Evolutionary conservation across 805 yeast species (phyloP).

Genomic region (Cephaloascus fragrans): DNA sequence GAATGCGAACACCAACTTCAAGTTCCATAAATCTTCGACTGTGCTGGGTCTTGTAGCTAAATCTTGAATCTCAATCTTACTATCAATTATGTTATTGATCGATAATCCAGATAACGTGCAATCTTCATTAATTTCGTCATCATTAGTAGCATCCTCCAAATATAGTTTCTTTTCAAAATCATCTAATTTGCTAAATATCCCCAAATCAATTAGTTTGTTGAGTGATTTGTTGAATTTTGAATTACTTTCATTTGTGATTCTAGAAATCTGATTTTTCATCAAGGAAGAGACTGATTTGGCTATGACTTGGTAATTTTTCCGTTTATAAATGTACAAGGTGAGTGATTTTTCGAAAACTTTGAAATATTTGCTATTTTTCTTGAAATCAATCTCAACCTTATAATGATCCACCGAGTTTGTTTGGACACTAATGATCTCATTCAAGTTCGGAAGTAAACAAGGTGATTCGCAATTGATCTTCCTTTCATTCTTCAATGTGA

Average conservation of each 20-base stretch:
- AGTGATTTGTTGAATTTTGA: conserved; percentile 5
- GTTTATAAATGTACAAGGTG: conserved; percentile 43
- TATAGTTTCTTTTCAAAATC: conserved; percentile 8
- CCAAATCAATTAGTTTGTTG: conserved; percentile 6
- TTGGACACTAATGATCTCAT: conserved; percentile 35
- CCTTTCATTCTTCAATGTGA: conserved; percentile 24
- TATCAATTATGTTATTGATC: conserved; percentile 38
- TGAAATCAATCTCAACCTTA: conserved; percentile 37
- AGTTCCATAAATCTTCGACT: conserved; percentile 53
- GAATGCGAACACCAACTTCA: conserved; percentile 51
- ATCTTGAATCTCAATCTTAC: conserved; percentile 38
- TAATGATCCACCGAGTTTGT: conserved; percentile 41
- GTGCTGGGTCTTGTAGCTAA: conserved; percentile 30
- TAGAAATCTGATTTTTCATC: conserved; percentile 20
- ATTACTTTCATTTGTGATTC: conserved; percentile 2
- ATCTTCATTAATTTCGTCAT: conserved; percentile 2
- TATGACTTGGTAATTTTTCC: conserved; percentile 27
- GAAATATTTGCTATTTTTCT: conserved; percentile 26
- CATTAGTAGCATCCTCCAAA: conserved; percentile 1
- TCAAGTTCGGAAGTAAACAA: conserved; percentile 54
- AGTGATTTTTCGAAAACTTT: conserved; percentile 30
- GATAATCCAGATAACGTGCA: conserved; percentile 23
- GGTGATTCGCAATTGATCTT: conserved; percentile 40
- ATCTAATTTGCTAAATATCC: conserved; percentile 10
- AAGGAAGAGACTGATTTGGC: conserved; percentile 21